Percentiles rank a stretch among this genome's conserved stretches.
phyloP scores from a whole-genome alignment of 306 rosid species.

The Glycine tomentella region DNA sequence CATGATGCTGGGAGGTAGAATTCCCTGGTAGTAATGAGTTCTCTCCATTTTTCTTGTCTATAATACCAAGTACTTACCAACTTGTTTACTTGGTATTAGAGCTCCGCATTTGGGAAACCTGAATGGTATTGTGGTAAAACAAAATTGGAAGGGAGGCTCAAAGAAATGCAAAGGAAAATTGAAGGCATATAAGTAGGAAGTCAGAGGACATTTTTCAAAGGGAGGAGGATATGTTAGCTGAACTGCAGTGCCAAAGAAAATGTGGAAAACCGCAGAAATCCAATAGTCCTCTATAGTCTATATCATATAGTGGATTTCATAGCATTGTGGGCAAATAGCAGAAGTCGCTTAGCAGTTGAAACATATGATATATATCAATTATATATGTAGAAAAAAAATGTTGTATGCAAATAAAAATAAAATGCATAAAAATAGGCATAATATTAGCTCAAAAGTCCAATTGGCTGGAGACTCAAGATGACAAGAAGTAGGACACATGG shows the following conservation, averaged over 20 bases:
- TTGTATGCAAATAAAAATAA: no score
- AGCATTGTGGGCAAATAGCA: no score
- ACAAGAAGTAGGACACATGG: no score
- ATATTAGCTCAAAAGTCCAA: no score
- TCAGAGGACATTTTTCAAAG: neutral
- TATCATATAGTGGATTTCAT: no score
- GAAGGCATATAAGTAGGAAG: constrained; percentile 11
- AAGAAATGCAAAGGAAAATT: neutral
- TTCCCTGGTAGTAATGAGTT: constrained; percentile 10
- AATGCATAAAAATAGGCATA: no score
- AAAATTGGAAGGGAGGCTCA: neutral
- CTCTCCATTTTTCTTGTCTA: constrained; percentile 14
- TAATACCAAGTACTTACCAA: constrained; percentile 10
- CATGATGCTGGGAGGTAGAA: constrained; percentile 5
- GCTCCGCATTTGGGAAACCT: neutral
- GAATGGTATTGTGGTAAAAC: neutral
- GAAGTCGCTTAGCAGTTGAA: no score
- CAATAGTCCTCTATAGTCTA: no score
- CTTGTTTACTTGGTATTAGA: neutral
- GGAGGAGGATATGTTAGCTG: neutral
- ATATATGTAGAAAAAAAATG: no score
- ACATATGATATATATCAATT: no score
- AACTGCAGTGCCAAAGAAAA: neutral
- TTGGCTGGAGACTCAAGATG: no score
- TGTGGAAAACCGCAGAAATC: no score